Evolutionary conservation across 495 filamentous ascomycete species (phyloP).

Genomic region (Clavariopsis aquatica): DNA sequence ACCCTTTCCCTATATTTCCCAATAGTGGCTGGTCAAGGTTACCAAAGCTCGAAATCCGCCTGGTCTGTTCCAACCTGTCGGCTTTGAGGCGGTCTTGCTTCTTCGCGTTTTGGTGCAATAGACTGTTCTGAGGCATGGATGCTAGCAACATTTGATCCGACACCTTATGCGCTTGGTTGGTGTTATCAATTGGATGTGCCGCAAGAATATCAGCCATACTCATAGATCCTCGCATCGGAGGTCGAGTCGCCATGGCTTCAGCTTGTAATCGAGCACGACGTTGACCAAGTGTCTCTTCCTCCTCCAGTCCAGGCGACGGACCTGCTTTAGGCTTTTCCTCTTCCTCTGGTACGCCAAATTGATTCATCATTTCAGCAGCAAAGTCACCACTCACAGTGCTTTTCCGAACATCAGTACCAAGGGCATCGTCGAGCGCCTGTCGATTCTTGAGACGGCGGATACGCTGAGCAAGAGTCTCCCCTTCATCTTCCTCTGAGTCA

Average conservation of each 20-base stretch:
- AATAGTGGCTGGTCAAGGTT: conserved; percentile 38
- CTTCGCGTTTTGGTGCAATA: conserved; percentile 39
- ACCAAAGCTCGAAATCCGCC: conserved; percentile 25
- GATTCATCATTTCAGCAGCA: conserved; percentile 72
- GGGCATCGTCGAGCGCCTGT: conserved; percentile 47
- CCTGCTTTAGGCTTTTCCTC: conserved; percentile 42
- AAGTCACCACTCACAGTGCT: conserved; percentile 73
- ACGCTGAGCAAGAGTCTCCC: conserved; percentile 78
- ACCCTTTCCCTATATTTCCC: conserved; percentile 20
- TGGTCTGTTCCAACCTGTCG: conserved; percentile 36
- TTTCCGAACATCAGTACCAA: conserved; percentile 47
- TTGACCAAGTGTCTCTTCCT: conserved; percentile 88
- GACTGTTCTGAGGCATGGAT: conserved; percentile 35
- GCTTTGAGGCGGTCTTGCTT: conserved; percentile 33
- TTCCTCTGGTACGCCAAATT: conserved; percentile 58
- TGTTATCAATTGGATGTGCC: conserved; percentile 53
- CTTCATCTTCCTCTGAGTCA: conserved; percentile 58
- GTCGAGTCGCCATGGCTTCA: conserved; percentile 58
- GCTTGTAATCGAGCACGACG: conserved; percentile 77
- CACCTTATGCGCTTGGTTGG: conserved; percentile 39
- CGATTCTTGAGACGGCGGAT: conserved; percentile 65
- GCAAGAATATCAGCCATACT: conserved; percentile 73
- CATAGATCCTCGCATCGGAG: conserved; percentile 45
- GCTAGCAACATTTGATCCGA: conserved; percentile 25
- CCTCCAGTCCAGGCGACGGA: conserved; percentile 38